Evolutionary conservation across 331 rosid species (phyloP).

Genomic region (Cydonia oblonga): DNA sequence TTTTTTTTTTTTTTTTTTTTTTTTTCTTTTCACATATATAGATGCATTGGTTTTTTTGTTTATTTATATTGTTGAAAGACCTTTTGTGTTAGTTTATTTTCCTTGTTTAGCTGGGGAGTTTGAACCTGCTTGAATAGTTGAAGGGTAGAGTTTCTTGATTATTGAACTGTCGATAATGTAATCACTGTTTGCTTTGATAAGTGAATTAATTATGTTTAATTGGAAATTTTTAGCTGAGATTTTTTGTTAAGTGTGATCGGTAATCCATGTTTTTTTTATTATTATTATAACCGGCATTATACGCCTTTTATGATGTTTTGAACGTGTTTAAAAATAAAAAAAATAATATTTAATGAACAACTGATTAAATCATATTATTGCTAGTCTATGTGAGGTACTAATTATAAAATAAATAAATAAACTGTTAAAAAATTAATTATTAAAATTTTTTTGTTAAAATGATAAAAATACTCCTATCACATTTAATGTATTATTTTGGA

Average conservation of each 20-base stretch:
- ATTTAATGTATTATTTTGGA: too few species aligned
- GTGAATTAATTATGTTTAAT: background rate
- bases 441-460: too few species aligned
- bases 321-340: too few species aligned
- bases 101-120: background rate
- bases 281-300: too few species aligned
- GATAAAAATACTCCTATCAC: too few species aligned
- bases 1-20: background rate
- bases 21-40: constrained; percentile 2
- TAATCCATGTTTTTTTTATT: background rate
- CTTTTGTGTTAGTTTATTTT: background rate
- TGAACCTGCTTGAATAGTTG: background rate
- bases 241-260: background rate
- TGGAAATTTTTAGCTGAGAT: background rate
- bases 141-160: too few species aligned
- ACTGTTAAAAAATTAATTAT: too few species aligned
- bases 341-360: too few species aligned
- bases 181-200: background rate
- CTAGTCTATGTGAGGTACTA: too few species aligned
- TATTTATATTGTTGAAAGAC: background rate
- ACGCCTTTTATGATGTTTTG: too few species aligned
- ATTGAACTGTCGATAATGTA: background rate
- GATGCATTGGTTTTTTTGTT: constrained; percentile 12
- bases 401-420: too few species aligned
- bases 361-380: too few species aligned